Evolutionary conservation across 2,329 filamentous ascomycete species (phyloP), one percentile per base, ranked within the genome.

Genomic region (Xylariaceae sp.): DNA sequence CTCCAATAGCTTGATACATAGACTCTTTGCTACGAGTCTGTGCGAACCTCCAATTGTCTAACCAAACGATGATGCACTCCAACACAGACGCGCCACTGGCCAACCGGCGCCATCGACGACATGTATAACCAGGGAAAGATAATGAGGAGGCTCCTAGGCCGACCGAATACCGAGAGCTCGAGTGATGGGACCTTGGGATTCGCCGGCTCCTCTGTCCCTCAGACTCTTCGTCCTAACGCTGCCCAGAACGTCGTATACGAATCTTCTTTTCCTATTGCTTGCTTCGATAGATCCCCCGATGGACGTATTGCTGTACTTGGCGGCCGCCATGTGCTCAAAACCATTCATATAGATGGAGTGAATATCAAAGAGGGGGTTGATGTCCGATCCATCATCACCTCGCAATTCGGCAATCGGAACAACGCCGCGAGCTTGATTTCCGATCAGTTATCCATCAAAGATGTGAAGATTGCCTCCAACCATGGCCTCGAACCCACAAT

Each of bases 381-480:
- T 53, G 55, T 84, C 43, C 73, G 79, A 41, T 67, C 74, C 12
- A 66, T 73, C 15, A 80, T 84, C 43, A 67, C 67, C 12, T 65
- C 72, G 9, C 73, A 77, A 44, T 64, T 67, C 4, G 62, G 71
- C 19, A 63, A 66, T 34, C 69, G 71, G 39, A 61, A 62, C 4
- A 69, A 63, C 37, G 63, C 59, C 2, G 48, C 57, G 2, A 56
- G 59, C n/a, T 62, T 68, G 1, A 61, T 62, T 7, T 57, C 68
- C 36, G 79, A 84, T 45, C 79, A 83, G 58, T 67, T 83, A 37
- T 81, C 79, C 28, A 81, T 84, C 48, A 74, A 76, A 50, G 77
- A 81, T 46, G 78, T 80, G 37, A 79, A 78, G 56, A 79, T 79
- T 72, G 67, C 68, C 6, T 55, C 61, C 8, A 57, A 58, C 17